Percentiles rank a stretch among this genome's conserved stretches.
phyloP scores from a whole-genome alignment of 768 basidiomycete species.

The Boletus insuetus region DNA sequence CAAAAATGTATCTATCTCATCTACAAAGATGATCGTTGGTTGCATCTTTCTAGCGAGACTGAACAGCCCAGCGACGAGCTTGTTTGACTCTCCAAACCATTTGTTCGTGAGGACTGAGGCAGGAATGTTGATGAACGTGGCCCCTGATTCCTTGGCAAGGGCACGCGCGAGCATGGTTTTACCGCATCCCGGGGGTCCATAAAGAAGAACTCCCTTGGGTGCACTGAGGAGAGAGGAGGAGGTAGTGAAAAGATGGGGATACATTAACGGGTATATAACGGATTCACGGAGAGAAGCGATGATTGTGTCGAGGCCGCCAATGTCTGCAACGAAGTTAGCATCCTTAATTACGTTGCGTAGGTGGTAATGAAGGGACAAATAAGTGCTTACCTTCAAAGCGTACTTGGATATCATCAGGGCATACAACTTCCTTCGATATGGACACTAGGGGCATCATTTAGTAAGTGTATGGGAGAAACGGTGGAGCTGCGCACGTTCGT shows the following conservation, averaged over 20 bases:
- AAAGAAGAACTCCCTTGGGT: conserved; percentile 94
- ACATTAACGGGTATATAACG: conserved; percentile 91
- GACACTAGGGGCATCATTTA: conserved; percentile 45
- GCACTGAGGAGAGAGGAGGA: conserved; percentile 82
- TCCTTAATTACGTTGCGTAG: neutral
- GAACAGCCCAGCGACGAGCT: conserved; percentile 92
- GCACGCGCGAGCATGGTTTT: conserved; percentile 99
- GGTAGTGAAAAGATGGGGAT: conserved; percentile 81
- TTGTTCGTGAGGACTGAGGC: conserved; percentile 73
- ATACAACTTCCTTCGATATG: conserved; percentile 91
- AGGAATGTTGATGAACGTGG: conserved; percentile 91
- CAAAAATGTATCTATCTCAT: conserved; percentile 96
- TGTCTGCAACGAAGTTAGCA: conserved; percentile 45
- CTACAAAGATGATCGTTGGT: conserved; percentile 97
- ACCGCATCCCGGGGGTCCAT: conserved; percentile 96
- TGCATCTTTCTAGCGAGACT: conserved; percentile 91
- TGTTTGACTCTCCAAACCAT: conserved; percentile 91
- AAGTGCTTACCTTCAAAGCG: conserved; percentile 61
- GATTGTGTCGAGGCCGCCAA: conserved; percentile 92
- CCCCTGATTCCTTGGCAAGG: conserved; percentile 93
- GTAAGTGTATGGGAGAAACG: neutral
- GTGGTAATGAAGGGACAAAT: neutral
- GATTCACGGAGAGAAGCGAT: conserved; percentile 89
- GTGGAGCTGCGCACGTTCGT: conserved; percentile 64
- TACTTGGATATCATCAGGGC: conserved; percentile 83